Evolutionary conservation across 1,284 basidiomycete genomes (phyloP), one percentile per base, ranked within the genome.

Genomic region (Abortiporus biennis): DNA sequence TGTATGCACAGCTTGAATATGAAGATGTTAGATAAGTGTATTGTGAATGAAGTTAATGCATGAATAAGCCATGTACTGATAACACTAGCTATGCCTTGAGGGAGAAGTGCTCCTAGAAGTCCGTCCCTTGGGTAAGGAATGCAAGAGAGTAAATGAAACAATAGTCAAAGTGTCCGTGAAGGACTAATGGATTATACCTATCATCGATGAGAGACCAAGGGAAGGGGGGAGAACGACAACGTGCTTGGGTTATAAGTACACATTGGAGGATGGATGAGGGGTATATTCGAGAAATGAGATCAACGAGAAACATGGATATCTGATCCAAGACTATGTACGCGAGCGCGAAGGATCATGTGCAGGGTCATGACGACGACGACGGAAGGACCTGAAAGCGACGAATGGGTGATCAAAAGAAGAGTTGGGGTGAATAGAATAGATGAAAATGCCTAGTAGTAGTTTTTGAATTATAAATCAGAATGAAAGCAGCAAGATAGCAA

Each of bases 291-390:
- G 25, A 19, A 42, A 21, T 34, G 40, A 42, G 30, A 25, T 35
- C 21, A 36, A 21, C 31, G 32, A 40, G 24, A 13, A 32, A 40
- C 25, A 42, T 22, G 32, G 32, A 42, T 40, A 40, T 40, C 29
- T 19, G 38, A 40, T 40, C 38, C 38, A 40, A 40, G 27, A 40
- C n/a, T 34, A 29, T 29, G 27, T 29, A 9, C n/a, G 32, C 32
- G 15, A 15, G 32, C 32, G 19, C 32, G 9, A 17, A 15, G n/a
- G 32, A 34, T 17, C 32, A 34, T 34, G 19, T 34, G 32, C 32
- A 17, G 19, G n/a, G 32, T 13, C 16, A 39, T n/a, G 29, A 33
- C 13, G 29, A 32, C 16, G 19, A 33, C 6, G 38, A 15, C 19
- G 16, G 40, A 42, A 33, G 20, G 31, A 34, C n/a, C 13, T 13